Base-by-base conservation (phyloP, 345 rosid species). In the Zanthoxylum bungeanum region DNA sequence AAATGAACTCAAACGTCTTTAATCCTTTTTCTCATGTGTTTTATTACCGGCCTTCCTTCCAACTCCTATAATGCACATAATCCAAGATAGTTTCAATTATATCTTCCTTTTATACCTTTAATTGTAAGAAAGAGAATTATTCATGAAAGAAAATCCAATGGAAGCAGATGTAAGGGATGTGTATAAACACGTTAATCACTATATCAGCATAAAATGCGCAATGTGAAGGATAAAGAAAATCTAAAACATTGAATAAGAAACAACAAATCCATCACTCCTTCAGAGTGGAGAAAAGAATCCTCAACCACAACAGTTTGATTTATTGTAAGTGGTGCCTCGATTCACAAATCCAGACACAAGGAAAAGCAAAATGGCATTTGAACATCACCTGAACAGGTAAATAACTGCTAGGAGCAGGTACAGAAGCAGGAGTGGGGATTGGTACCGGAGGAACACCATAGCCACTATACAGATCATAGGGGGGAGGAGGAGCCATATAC, bases 401-500 rank as follows among this genome's bases (percentile, higher is more conserved):
- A 79, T 95, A 95, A 71, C 96, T 91, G 85, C 96, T 89, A 76
- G 99, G 99, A 78, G 94, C 85, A 67, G 90, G 87, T 19, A 89
- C 74, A 66, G 93, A 94, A 64, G 93, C 73, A 24, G 98, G 92
- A 9, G 89, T 60, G 66, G 93, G 92, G 88, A 95, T 91, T 69
- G 90, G 89, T 57, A 88, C 90, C 27, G 92, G 96, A 78, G 98
- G 85, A 50, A 82, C 87, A 76, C 88, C 88, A 73, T 88, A 92
- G 55, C 96, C 97, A 68, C 83, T 89, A 77, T 92, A 95, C 0
- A 97, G 97, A 59, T 92, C 99, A 80, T 92, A 95, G 34, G 97
- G 95, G 73, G 97, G 92, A 55, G 93, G 93, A 31, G 97, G 93
- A 46, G 97, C 83, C 91, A 95, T 85, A 78, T 92, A 92, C 82